A percentile compares a stretch with the other conserved stretches of the same genome.
Conservation (phyloP, 1,139 yeast species). For the Suhomyces anneliseae region DNA sequence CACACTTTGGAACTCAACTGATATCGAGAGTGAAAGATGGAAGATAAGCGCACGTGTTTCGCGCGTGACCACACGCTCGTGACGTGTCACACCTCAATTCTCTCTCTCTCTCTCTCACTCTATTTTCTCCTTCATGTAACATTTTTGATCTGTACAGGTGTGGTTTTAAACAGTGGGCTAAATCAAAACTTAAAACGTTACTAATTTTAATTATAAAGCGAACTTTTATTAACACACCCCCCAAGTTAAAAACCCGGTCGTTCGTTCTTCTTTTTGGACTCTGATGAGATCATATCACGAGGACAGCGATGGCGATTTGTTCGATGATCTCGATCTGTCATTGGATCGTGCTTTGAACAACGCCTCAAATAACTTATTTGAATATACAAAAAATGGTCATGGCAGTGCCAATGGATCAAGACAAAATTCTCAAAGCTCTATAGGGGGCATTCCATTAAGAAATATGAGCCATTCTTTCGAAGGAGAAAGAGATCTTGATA, state of each 20-base stretch:
- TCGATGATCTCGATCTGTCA: conserved; percentile 46
- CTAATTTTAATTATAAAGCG: too few relatives aligned
- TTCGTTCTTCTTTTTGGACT: too few relatives aligned
- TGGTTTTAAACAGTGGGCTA: neutral
- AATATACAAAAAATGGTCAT: conserved; percentile 13
- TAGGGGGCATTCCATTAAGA: conserved; percentile 31
- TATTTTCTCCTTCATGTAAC: too few relatives aligned
- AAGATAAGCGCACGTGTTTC: neutral
- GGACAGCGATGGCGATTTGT: conserved; percentile 26
- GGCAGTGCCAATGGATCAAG: conserved; percentile 17
- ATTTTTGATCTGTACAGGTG: neutral
- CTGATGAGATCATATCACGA: conserved; percentile 9
- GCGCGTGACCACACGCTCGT: neutral
- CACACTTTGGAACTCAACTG: too few relatives aligned
- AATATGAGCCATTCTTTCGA: conserved; percentile 16
- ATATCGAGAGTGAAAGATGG: neutral
- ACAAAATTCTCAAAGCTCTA: conserved; percentile 29
- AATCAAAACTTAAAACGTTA: too few relatives aligned
- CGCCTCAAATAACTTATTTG: conserved; percentile 35
- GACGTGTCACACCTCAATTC: neutral
- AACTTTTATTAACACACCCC: too few relatives aligned
- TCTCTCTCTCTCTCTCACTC: too few relatives aligned
- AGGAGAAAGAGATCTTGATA: conserved; percentile 9
- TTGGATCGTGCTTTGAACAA: conserved; percentile 44
- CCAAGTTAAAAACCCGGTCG: too few relatives aligned